phyloP scores from a whole-genome alignment of 805 yeast species.

The Candida maris region DNA sequence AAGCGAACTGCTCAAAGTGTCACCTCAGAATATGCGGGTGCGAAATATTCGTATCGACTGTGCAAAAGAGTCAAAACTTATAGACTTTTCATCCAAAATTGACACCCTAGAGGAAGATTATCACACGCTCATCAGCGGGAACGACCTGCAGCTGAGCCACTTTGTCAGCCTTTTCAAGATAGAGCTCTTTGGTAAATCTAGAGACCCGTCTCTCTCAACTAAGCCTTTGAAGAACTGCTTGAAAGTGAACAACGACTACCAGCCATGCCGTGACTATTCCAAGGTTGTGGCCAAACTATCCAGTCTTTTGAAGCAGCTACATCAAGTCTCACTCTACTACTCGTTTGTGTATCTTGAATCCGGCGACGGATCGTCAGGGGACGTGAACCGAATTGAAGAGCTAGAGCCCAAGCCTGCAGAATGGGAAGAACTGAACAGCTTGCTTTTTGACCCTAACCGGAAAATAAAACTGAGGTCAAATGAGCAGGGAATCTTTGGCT shows the following conservation, averaged over 20 bases:
- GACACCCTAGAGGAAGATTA: conserved; percentile 22
- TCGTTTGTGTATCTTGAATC: conserved; percentile 34
- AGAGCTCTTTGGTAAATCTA: conserved; percentile 25
- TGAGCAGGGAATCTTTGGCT: conserved; percentile 16
- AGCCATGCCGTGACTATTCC: conserved; percentile 52
- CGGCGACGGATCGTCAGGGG: conserved; percentile 26
- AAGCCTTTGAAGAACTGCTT: conserved; percentile 51
- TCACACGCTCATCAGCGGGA: conserved; percentile 18
- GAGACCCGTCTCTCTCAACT: conserved; percentile 11
- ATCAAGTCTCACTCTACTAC: conserved; percentile 42
- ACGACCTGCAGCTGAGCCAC: conserved; percentile 19
- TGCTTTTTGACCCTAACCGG: conserved; percentile 26
- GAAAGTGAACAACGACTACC: conserved; percentile 70
- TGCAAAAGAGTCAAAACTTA: conserved; percentile 8
- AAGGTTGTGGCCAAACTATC: conserved; percentile 49
- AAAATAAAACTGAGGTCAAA: conserved; percentile 22
- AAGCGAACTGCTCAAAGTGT: conserved; percentile 34
- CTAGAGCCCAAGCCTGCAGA: conserved; percentile 41
- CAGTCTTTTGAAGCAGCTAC: conserved; percentile 36
- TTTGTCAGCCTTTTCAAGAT: conserved; percentile 27
- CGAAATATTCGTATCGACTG: conserved; percentile 34
- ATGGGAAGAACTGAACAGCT: conserved; percentile 35
- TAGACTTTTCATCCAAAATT: conserved; percentile 20
- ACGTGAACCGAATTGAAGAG: conserved; percentile 26
- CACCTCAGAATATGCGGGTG: conserved; percentile 42